Evolutionary conservation across 352 stramenopile genomes (phyloP).

Genomic region (Hyaloperonospora brassicae): DNA sequence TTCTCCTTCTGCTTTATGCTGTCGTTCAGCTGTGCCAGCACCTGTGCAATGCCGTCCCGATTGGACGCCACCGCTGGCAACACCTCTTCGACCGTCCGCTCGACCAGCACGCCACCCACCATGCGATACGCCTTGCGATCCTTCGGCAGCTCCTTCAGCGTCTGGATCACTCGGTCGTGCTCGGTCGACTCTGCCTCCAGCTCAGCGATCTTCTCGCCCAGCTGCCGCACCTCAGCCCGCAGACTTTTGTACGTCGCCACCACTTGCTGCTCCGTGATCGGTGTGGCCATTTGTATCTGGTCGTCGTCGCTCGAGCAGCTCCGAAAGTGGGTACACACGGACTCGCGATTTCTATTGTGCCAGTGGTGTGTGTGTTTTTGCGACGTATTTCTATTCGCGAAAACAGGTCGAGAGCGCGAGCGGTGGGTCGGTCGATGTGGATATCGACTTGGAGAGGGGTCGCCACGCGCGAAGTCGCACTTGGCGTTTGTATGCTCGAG

Average conservation of each 20-base stretch:
- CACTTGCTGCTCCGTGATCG: constrained; percentile 81
- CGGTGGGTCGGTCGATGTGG: too few species aligned
- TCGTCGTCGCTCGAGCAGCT: neutral
- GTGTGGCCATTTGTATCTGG: constrained; percentile 32
- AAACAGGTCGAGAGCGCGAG: too few species aligned
- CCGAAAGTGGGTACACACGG: neutral
- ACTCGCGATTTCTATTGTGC: neutral
- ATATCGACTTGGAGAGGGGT: constrained; percentile 9
- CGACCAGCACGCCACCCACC: constrained; percentile 93
- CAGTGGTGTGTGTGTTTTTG: too few species aligned
- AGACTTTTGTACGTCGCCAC: constrained; percentile 84
- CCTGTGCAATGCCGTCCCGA: constrained; percentile 70
- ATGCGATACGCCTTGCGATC: constrained; percentile 91
- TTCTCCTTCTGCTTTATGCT: constrained; percentile 82
- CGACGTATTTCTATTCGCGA: too few species aligned
- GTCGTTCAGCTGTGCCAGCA: constrained; percentile 65
- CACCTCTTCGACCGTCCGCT: constrained; percentile 93
- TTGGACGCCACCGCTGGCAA: constrained; percentile 87
- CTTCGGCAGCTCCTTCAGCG: constrained; percentile 58
- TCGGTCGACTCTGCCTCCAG: constrained; percentile 78
- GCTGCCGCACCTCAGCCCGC: constrained; percentile 70
- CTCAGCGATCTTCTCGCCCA: constrained; percentile 80
- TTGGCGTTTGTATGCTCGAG: constrained; percentile 45
- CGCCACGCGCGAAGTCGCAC: constrained; percentile 8
- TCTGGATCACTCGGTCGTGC: constrained; percentile 79